Base-by-base conservation (phyloP, 2,329 filamentous ascomycete genomes). In the Cryphonectria parasitica region DNA sequence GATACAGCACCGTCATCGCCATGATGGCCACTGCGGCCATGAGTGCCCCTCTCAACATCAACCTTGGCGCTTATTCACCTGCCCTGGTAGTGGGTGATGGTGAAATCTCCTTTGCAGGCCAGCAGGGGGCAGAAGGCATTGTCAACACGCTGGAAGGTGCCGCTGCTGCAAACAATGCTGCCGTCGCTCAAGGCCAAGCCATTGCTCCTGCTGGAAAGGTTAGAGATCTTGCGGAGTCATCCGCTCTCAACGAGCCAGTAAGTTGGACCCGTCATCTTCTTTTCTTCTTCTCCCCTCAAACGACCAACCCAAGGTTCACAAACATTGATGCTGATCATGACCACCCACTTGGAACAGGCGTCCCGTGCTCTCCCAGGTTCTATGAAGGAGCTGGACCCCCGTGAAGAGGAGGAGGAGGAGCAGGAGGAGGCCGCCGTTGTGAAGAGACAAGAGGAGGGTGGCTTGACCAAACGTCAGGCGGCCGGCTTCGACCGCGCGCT, bases 41-140 rank as follows among this genome's bases (percentile, higher is more conserved):
- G 66, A 81, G 81, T 70, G 77, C 84, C 63, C 83, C 83, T 39
- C 82, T 86, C 66, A 86, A 85, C 80, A 85, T 86, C 82, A 85
- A 85, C 78, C 79, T 86, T 67, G 84, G 83, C 67, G 83, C 84
- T 43, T 86, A 85, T 76, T 86, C 83, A 60, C 84, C 83, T 65
- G 84, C 84, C 74, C 75, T 85, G 79, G 84, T 86, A 79, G 83
- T 86, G 79, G 84, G 84, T 83, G 84, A 86, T 80, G 83, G 84
- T 78, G 83, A 84, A 77, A 85, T 86, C 70, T 83, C 83, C 65
- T 83, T 86, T 67, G 82, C 80, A 71, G 81, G 79, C 3, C 80
- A 79, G 65, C 78, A 80, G 77, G 78, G 77, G 13, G 83, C 81
- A 22, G 80, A 79, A 49, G 77, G 79, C 69, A 73, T 85, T 73